Percentiles rank a stretch among this genome's conserved stretches.
Conservation (phyloP, 805 yeast species). For the Candida verbasci region DNA sequence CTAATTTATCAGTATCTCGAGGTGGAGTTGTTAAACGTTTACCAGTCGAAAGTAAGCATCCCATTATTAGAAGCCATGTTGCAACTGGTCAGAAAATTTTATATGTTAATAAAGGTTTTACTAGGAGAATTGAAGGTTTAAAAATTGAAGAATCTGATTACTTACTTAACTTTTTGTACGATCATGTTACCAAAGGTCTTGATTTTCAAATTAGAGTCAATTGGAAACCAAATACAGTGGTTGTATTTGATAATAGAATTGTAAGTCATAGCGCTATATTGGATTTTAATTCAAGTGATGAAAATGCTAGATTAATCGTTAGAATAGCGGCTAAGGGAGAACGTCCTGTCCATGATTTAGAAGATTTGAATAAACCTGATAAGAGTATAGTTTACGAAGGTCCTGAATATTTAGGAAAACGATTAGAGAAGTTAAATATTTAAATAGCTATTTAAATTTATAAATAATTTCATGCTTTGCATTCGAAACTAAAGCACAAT, state of each 20-base stretch:
- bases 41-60: slow-evolving; percentile 34
- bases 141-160: slow-evolving; percentile 34
- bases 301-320: slow-evolving; percentile 31
- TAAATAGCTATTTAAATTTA: slow-evolving; percentile 11
- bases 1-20: slow-evolving; percentile 18
- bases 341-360: slow-evolving; percentile 31
- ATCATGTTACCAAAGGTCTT: slow-evolving; percentile 29
- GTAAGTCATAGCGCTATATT: slow-evolving; percentile 31
- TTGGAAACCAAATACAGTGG: slow-evolving; percentile 34
- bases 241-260: slow-evolving; percentile 38
- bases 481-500: slow-evolving; percentile 33
- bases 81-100: slow-evolving; percentile 35
- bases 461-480: slow-evolving; percentile 12
- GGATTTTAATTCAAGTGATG: slow-evolving; percentile 30
- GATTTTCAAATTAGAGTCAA: slow-evolving; percentile 36
- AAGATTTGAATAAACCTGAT: slow-evolving; percentile 30
- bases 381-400: slow-evolving; percentile 13
- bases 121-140: slow-evolving; percentile 33
- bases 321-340: slow-evolving; percentile 39
- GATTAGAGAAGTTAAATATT: slow-evolving; percentile 1
- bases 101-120: slow-evolving; percentile 31
- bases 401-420: slow-evolving; percentile 9
- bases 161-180: slow-evolving; percentile 29
- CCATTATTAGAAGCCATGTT: slow-evolving; percentile 35
- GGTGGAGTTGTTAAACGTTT: slow-evolving; percentile 31